Evolutionary conservation across 306 rosid genomes (phyloP), one percentile per base, ranked within the genome.

Genomic region (Mimosa bimucronata): DNA sequence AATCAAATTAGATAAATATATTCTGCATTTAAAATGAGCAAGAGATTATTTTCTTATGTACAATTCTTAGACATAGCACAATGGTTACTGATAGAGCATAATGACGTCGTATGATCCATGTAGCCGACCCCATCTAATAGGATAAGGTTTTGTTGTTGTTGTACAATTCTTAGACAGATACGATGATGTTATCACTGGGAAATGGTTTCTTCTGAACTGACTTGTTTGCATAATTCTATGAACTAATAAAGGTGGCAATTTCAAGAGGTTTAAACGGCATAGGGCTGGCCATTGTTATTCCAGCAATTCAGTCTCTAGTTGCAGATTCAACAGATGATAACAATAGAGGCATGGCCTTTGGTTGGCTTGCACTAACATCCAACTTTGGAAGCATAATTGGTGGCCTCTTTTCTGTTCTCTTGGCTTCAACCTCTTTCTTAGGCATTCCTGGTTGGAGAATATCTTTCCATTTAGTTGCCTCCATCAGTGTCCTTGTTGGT

Each of bases 361-460:
- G 98, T 67, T 92, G 97, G 94, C 87, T 94, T 9, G 89, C 83
- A 66, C 71, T 92, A 6, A 90, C 97, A 5, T 91, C 87, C 80
- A 87, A 81, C 79, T 4, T 92, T 0, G 98, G 97, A 46, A 87
- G 94, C 67, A 89, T 92, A 77, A 82, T 94, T 5, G 97, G 97
- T 37, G 91, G 93, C 3, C 90, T 94, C 31, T 87, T 67, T 79
- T 88, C 92, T 29, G 91, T 94, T 40, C 87, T 92, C 1, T 12
- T 92, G 60, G 97, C 98, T 14, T 83, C 94, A 23, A 91, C 86
- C 21, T 73, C 97, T 1, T 65, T 92, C 78, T 78, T 83, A n/a
- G 97, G 98, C 13, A 85, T 91, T 31, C 83, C 94, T 18, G 98
- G 98, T 78, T 94, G 98, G 97, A 91, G 98, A 85, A 71, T 94